Base-by-base conservation (phyloP, 1,284 basidiomycete species). In the Phenoliferia sp. region DNA sequence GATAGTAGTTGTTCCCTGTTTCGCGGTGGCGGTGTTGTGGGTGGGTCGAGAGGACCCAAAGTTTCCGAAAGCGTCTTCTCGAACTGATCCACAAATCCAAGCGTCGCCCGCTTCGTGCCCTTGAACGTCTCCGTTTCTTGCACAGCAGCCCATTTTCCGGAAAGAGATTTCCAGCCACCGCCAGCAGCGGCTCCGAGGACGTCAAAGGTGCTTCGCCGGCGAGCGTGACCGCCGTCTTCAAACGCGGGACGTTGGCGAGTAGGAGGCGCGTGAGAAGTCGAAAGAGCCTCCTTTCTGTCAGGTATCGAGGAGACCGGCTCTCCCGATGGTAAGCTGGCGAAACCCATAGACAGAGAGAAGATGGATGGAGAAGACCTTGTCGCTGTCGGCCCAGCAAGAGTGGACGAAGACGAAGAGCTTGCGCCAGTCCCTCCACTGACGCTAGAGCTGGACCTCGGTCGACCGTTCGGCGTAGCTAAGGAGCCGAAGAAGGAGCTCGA, bases 51-150 rank as follows among this genome's bases (percentile, higher is more conserved):
- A 16, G 72, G 72, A 1, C 69, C 72, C 1, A 73, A 36, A 2
- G 72, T 69, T 10, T 54, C 39, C 17, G 62, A 63, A 4, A 73
- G 35, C 6, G 65, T 64, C 31, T 67, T 63, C 44, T 76, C 75
- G 55, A 76, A 73, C 28, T 68, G 70, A 19, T 76, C 74, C 57
- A 76, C 69, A 4, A 74, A 31, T 7, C 67, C 66, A 48, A 74
- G 36, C 19, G 72, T 67, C 34, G 74, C 69, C 19, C 59, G 48
- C 62, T 70, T 70, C 29, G 69, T 69, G 44, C 56, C 62, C 35
- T 64, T 63, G 35, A 76, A 59, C 44, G 66, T 69, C 17, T 73
- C 70, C 7, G 50, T 54, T 22, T 65, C 63, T 54, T 63, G 50
- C 22, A 71, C 48, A 29, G 64, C 61, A 0, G 59, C 55, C 56